Percentiles rank a stretch among this genome's conserved stretches.
Conservation (phyloP, 805 yeast genomes). For the Candida alai region DNA sequence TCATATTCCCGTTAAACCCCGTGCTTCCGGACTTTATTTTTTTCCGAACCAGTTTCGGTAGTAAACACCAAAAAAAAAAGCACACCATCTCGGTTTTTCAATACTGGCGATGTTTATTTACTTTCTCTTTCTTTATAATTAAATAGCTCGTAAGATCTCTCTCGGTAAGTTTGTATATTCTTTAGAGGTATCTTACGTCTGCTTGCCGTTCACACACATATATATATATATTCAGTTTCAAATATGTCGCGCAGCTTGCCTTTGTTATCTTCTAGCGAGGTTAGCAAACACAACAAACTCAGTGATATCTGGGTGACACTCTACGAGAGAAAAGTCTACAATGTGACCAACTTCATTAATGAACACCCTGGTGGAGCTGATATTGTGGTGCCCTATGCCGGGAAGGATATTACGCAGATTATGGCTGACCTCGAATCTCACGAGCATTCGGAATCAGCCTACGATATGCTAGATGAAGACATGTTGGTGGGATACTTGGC, state of each 20-base stretch:
- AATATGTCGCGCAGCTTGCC: constrained; percentile 44
- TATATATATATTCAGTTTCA: too few species aligned
- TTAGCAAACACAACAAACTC: constrained; percentile 49
- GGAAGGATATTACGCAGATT: constrained; percentile 63
- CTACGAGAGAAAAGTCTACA: constrained; percentile 74
- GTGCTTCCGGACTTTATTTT: too few species aligned
- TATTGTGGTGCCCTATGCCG: constrained; percentile 54
- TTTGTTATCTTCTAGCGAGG: constrained; percentile 50
- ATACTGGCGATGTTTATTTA: too few species aligned
- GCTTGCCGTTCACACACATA: too few species aligned
- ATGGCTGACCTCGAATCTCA: constrained; percentile 72
- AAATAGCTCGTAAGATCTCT: too few species aligned
- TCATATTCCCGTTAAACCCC: too few species aligned
- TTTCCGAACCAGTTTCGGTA: too few species aligned
- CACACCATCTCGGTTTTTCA: too few species aligned
- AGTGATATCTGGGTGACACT: constrained; percentile 78
- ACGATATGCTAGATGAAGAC: constrained; percentile 79
- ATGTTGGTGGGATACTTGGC: constrained; percentile 82
- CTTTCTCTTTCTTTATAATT: too few species aligned
- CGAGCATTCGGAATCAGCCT: constrained; percentile 79
- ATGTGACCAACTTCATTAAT: constrained; percentile 69
- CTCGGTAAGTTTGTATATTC: too few species aligned
- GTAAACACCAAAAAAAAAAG: too few species aligned
- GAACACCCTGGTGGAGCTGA: constrained; percentile 73
- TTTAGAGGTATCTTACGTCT: too few species aligned